Base-by-base conservation (phyloP, 768 basidiomycete genomes). In the Mycena epipterygia region DNA sequence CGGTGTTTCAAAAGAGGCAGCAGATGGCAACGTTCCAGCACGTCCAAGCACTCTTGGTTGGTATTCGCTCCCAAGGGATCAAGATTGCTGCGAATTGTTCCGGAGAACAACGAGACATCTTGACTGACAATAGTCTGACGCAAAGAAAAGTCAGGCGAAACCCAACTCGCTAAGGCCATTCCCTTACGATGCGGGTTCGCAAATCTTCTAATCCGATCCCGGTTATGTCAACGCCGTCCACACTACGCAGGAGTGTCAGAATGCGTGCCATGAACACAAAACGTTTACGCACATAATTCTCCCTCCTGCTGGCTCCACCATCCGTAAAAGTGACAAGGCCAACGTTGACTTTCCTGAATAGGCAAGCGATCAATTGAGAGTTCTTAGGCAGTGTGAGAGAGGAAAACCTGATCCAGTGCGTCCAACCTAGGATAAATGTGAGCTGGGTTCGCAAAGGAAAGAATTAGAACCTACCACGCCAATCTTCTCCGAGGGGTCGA, bases 31-130 rank as follows among this genome's bases (percentile, higher is more conserved):
- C 92, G 84, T 44, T 87, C 87, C 51, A 93, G 82, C 21, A 90
- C 90, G 67, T 90, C 89, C 72, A 88, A 76, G 74, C 91, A 92
- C 74, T 93, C 92, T 59, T 85, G 83, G 42, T 88, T 83, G 0
- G 89, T 85, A 69, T 89, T 85, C 71, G 88, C 83, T 25, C 83
- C 84, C 68, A 93, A 85, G 1, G 93, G 92, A 73, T 94, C 93
- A 25, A 94, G 80, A 74, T 94, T 94, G 78, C 88, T 91, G 48
- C 89, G 84, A 4, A 95, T 86, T 0, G 91, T 91, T 0, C 93
- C 93, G 8, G 89, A 84, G 76, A 94, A 94, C 5, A 95, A 81
- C 0, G 91, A 89, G 1, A 93, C 91, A 61, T 94, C 93, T 81
- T 93, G 92, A 64, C 89, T 90, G 71, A 92, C 88, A 66, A 93